These are phyloP conservation scores for Leccinum pellstonianum DNA, from an alignment of 768 basidiomycete species.

Conservation along the genomic window DNA sequence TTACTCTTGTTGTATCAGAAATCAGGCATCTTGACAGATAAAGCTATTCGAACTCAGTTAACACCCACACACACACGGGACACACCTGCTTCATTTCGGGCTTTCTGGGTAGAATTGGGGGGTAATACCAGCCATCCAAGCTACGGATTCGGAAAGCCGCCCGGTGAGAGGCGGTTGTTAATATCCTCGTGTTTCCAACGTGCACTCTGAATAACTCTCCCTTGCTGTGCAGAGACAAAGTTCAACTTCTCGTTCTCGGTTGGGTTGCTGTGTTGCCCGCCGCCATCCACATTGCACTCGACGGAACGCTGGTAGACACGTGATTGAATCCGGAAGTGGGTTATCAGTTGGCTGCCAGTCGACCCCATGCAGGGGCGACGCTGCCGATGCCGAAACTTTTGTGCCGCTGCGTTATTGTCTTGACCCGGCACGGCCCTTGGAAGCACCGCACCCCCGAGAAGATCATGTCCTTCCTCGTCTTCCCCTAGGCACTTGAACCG, in stretches of 20 bases:
- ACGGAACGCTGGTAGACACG: neutral
- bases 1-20: constrained; percentile 11
- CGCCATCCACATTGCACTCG: neutral
- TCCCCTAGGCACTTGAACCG: neutral
- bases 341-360: neutral
- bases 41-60: constrained; percentile 22
- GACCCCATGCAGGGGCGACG: neutral
- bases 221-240: constrained; percentile 13
- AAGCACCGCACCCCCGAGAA: neutral
- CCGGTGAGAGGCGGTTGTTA: constrained; percentile 4
- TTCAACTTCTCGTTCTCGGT: constrained; percentile 12
- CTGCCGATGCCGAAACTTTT: neutral
- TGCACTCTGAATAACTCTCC: neutral
- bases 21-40: constrained; percentile 19
- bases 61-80: neutral
- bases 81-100: constrained; percentile 27
- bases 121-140: constrained; percentile 6
- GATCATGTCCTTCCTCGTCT: neutral
- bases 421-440: neutral
- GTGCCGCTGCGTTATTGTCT: neutral
- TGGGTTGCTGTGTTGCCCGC: constrained; percentile 7
- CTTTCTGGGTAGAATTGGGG: constrained; percentile 21
- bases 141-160: constrained; percentile 12
- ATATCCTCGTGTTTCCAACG: constrained; percentile 31
- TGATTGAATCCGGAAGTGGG: neutral